Evolutionary conservation across 306 rosid species (phyloP).

Genomic region (Dryas octopetala): DNA sequence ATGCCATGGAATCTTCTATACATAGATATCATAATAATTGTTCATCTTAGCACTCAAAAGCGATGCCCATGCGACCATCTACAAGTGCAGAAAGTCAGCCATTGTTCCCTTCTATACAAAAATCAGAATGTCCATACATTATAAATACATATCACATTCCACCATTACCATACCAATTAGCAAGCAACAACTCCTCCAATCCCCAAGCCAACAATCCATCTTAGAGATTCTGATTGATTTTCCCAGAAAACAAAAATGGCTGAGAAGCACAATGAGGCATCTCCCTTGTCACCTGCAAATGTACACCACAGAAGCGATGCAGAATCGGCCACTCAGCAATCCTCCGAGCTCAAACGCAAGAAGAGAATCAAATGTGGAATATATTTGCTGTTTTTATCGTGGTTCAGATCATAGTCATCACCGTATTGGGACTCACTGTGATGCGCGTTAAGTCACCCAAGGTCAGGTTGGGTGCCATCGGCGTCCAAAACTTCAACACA

Average conservation of each 20-base stretch:
- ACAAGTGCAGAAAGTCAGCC: slow-evolving; percentile 1
- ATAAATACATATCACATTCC: slow-evolving; percentile 8
- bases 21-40: not conserved
- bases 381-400: slow-evolving; percentile 18
- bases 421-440: slow-evolving; percentile 16
- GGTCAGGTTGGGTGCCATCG: slow-evolving; percentile 9
- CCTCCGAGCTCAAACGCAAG: slow-evolving; percentile 29
- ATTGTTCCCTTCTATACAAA: not conserved
- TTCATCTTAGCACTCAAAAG: not conserved
- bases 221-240: not conserved
- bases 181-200: not conserved
- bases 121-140: not conserved
- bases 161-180: no score
- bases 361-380: slow-evolving; percentile 27
- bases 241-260: slow-evolving; percentile 20
- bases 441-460: slow-evolving; percentile 24
- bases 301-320: slow-evolving; percentile 12
- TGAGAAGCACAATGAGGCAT: slow-evolving; percentile 3
- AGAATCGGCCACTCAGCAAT: slow-evolving; percentile 1
- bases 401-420: slow-evolving; percentile 24
- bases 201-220: slow-evolving; percentile 1
- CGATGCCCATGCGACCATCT: not conserved
- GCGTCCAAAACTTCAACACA: not conserved
- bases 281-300: slow-evolving; percentile 29
- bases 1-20: not conserved